Percentiles rank a stretch among this genome's conserved stretches.
Evolutionary conservation across 192 early-diverging fungal genomes (phyloP).

Genomic region (Lobosporangium transversale): DNA sequence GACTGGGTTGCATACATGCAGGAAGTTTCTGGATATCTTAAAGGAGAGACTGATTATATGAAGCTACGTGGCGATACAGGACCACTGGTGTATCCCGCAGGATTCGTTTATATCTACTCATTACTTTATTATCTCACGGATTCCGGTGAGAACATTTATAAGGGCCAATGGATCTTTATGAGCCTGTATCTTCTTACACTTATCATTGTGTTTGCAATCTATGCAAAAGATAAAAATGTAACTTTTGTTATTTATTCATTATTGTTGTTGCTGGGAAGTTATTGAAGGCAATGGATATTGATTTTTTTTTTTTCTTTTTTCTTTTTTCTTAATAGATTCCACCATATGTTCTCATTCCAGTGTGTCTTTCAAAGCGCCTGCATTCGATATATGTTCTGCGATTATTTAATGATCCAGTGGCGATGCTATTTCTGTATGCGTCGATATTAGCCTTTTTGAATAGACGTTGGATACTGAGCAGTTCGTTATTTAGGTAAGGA

Average conservation of each 20-base stretch:
- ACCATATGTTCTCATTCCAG: conserved; percentile 67
- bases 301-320: not conserved
- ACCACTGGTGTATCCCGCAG: conserved; percentile 95
- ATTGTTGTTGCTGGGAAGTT: not conserved
- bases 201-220: conserved; percentile 73
- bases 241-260: too few relatives aligned
- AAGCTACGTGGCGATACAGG: conserved; percentile 90
- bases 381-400: conserved; percentile 95
- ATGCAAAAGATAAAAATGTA: conserved; percentile 63
- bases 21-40: conserved; percentile 79
- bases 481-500: conserved; percentile 74
- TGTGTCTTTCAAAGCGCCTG: conserved; percentile 83
- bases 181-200: conserved; percentile 77
- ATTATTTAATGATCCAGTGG: conserved; percentile 92
- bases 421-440: conserved; percentile 85
- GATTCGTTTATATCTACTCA: conserved; percentile 90
- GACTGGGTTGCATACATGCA: conserved; percentile 98
- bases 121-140: conserved; percentile 74
- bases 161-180: conserved; percentile 88
- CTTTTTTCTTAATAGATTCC: conserved; percentile 61
- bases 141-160: conserved; percentile 71
- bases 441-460: conserved; percentile 72
- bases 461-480: conserved; percentile 58
- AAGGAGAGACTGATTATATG: conserved; percentile 86
- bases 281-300: not conserved